Base-by-base conservation (phyloP, 805 yeast species). In the Starmera dryadoides region DNA sequence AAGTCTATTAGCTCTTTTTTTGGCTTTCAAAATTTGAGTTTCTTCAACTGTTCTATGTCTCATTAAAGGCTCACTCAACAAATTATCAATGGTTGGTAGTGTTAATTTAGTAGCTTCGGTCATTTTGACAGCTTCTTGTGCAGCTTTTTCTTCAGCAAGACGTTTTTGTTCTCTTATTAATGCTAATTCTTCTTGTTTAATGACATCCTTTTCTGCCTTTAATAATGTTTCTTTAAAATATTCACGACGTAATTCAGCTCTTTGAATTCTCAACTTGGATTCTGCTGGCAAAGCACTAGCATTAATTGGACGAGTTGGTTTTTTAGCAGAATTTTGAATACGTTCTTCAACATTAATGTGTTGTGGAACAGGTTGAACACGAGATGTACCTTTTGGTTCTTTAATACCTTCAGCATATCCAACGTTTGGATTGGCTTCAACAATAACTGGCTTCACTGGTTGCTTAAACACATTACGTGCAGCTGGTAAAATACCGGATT, bases 401-500 rank as follows among this genome's bases (percentile, higher is more conserved):
- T 79, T 72, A 37, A 75, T 73, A 44, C 79, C 82, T 37, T 75
- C 78, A 22, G 89, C 94, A 58, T 79, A 86, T 12, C 88, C 89
- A 16, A 76, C 72, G 40, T 71, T 66, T 28, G 70, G 62, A 38
- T 71, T 72, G 15, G 66, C 71, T 41, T 65, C 72, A 44, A 70
- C 71, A 43, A 66, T 63, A 43, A 50, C 40, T 18, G 58, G 56
- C 26, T 52, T 49, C 28, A 52, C 37, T 4, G 88, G 86, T 40
- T 75, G 74, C 51, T 79, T 84, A 63, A 89, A 77, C 23, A 86
- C 78, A 30, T 80, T 76, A 52, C 95, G 79, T 9, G 86, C 79
- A 40, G 64, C 68, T 35, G 97, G 97, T 47, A 89, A 69, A 36
- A 86, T 69, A 57, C 97, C 97, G 36, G 91, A 81, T 60, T 83